Evolutionary conservation across 345 rosid species (phyloP).

Genomic region (Populus euphratica): DNA sequence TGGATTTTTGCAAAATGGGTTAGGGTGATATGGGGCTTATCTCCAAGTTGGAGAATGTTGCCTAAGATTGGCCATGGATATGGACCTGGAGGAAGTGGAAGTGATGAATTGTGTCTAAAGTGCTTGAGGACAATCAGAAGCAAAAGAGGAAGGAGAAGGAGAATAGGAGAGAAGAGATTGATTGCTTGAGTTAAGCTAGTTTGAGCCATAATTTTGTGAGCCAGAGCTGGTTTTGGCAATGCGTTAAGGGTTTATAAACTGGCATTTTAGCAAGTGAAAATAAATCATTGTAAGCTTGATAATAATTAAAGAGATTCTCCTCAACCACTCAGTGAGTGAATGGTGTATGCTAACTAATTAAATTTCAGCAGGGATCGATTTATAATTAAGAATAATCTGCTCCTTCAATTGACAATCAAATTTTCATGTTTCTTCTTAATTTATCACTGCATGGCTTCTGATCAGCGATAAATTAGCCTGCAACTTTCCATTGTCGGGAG

Average conservation of each 20-base stretch:
- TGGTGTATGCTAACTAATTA: conserved; percentile 4
- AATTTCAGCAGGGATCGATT: not conserved
- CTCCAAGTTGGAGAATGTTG: conserved; percentile 32
- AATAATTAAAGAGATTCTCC: not conserved
- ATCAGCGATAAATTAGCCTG: not conserved
- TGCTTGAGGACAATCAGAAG: conserved; percentile 17
- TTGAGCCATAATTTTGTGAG: not conserved
- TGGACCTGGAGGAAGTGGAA: conserved; percentile 38
- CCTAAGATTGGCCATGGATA: conserved; percentile 34
- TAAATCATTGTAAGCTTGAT: not conserved
- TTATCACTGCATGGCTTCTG: not conserved
- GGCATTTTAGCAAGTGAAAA: not conserved
- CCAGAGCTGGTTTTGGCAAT: conserved; percentile 1
- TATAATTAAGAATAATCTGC: not conserved
- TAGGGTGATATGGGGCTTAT: conserved; percentile 23
- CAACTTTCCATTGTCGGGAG: not conserved
- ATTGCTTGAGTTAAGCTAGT: not conserved
- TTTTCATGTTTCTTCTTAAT: no score
- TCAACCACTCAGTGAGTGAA: not conserved
- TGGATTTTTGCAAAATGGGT: conserved; percentile 20
- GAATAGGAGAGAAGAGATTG: conserved; percentile 14
- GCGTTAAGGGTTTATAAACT: not conserved
- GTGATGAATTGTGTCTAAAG: conserved; percentile 1
- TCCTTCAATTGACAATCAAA: no score
- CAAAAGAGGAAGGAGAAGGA: conserved; percentile 16